Base-by-base conservation (phyloP, 805 yeast species). In the Scheffersomyces stipitis region DNA sequence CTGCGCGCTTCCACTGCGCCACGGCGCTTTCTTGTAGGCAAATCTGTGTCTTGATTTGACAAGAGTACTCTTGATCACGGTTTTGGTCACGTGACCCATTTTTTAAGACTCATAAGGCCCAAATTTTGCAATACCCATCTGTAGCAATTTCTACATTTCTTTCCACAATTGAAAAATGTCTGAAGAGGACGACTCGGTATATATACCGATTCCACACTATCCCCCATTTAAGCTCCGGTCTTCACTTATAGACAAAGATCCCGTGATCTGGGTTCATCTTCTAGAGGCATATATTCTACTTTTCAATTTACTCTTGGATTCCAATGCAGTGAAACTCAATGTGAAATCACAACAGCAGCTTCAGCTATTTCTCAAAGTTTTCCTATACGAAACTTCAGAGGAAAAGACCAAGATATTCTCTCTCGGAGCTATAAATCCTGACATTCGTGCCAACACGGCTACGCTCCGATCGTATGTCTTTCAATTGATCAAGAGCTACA, bases 1-100 rank as follows among this genome's bases (percentile, higher is more conserved):
- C 93, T 83, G 91, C 91, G 91, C 93, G 93, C 91, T 85, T 84
- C 95, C 95, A 83, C 95, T 85, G 91, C 95, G 93, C 91, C 91
- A 85, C 89, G 85, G 84, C 90, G 93, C 93, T 84, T 36, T 12
- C 14, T 13, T 7, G 24, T 10, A 7, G 24, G n/a, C n/a, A n/a
- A n/a, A n/a, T n/a, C n/a, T n/a, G n/a, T n/a, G n/a, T n/a, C n/a
- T n/a, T n/a, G n/a, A n/a, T n/a, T n/a, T n/a, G n/a, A n/a, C n/a
- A n/a, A n/a, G n/a, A n/a, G n/a, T n/a, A n/a, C n/a, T n/a, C n/a
- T n/a, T n/a, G n/a, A n/a, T n/a, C n/a, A n/a, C n/a, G n/a, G n/a
- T n/a, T n/a, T n/a, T n/a, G n/a, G n/a, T n/a, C n/a, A n/a, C n/a
- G n/a, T n/a, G n/a, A n/a, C n/a, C n/a, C n/a, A n/a, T n/a, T n/a